Conservation (phyloP, 1,284 basidiomycete genomes). For the Phellopilus nigrolimitatus region DNA sequence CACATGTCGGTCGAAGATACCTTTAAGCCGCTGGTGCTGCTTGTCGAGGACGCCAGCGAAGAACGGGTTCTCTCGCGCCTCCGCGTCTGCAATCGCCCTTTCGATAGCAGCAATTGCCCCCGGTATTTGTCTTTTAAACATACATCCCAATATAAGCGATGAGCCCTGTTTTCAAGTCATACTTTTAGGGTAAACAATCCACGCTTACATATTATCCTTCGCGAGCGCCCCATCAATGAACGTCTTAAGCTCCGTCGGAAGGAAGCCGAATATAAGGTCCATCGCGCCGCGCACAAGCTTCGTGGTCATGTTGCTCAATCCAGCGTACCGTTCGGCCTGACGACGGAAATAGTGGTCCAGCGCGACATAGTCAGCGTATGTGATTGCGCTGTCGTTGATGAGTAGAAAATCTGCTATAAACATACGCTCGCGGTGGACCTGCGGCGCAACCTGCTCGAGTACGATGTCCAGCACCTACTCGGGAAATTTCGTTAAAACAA, state of each 20-base stretch:
- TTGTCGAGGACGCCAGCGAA: constrained; percentile 73
- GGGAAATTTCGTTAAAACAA: constrained; percentile 1
- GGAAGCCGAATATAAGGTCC: constrained; percentile 94
- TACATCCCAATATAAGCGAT: too few species aligned
- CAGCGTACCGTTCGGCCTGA: constrained; percentile 74
- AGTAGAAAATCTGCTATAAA: constrained; percentile 93
- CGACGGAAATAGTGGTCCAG: constrained; percentile 93
- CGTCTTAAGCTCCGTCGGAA: constrained; percentile 76
- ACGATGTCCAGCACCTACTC: constrained; percentile 69
- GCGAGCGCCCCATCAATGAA: constrained; percentile 81
- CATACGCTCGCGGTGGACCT: constrained; percentile 78
- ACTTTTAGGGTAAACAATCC: too few species aligned
- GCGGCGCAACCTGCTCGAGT: constrained; percentile 72
- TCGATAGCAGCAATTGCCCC: constrained; percentile 83
- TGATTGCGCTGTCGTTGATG: constrained; percentile 82
- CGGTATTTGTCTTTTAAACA: constrained; percentile 78
- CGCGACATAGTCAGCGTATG: constrained; percentile 95
- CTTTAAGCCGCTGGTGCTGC: constrained; percentile 73
- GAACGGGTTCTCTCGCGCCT: constrained; percentile 75
- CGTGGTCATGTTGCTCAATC: constrained; percentile 61
- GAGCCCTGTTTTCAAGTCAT: too few species aligned
- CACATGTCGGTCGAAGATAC: constrained; percentile 71
- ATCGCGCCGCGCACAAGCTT: constrained; percentile 85
- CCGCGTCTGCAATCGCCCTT: constrained; percentile 71
- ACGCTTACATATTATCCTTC: constrained; percentile 78